Percentiles rank a stretch among this genome's conserved stretches.
Evolutionary conservation across 2,329 filamentous ascomycete genomes (phyloP).

Genomic region (Pseudogymnoascus sp.): DNA sequence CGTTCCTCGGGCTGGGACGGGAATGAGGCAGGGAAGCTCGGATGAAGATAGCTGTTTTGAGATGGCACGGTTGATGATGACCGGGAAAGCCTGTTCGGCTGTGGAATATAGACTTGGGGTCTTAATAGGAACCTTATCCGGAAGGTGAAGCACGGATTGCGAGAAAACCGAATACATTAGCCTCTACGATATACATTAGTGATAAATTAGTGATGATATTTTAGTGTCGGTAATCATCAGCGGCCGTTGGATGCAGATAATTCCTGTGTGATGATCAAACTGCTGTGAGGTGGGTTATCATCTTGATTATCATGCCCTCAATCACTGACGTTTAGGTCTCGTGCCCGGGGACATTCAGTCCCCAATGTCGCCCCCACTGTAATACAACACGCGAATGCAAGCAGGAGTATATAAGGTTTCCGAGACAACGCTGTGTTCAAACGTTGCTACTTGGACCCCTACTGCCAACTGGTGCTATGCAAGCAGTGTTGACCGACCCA

Average conservation of each 20-base stretch:
- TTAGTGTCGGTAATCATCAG: not conserved
- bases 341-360: not conserved
- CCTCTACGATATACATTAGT: not conserved
- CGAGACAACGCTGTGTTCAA: constrained; percentile 3
- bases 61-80: not conserved
- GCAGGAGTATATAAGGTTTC: constrained; percentile 2
- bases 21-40: not conserved
- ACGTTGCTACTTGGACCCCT: constrained; percentile 3
- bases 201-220: constrained; percentile 1
- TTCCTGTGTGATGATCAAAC: not conserved
- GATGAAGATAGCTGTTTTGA: not conserved
- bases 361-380: not conserved
- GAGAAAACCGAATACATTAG: not conserved
- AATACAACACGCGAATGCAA: not conserved
- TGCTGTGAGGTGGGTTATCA: not conserved
- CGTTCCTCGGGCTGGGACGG: not conserved
- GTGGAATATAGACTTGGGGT: not conserved
- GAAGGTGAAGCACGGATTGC: not conserved
- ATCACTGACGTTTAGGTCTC: not conserved
- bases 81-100: not conserved
- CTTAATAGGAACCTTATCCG: not conserved
- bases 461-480: constrained; percentile 1
- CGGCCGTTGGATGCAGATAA: not conserved
- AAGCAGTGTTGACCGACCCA: not conserved
- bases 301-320: not conserved